phyloP scores from a whole-genome alignment of 768 basidiomycete species.

The Sporobolomyces roseus region DNA sequence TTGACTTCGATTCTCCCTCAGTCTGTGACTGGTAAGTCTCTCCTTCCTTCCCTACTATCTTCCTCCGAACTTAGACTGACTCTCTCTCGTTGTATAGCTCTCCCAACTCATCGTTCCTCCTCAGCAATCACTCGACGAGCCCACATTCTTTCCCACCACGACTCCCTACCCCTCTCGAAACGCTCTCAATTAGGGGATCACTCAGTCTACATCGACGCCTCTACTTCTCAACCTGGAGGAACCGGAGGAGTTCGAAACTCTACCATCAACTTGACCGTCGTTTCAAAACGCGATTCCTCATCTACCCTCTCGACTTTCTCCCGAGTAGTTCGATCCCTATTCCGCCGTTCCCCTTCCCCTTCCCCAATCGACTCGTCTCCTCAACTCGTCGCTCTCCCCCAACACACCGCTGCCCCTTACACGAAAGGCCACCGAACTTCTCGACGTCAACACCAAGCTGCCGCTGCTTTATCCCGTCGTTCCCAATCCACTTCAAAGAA shows the following conservation, averaged over 20 bases:
- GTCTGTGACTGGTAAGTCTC: slow-evolving; percentile 8
- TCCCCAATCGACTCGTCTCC: neutral
- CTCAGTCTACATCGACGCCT: slow-evolving; percentile 40
- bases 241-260: slow-evolving; percentile 35
- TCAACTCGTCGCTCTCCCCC: neutral
- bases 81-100: slow-evolving; percentile 4
- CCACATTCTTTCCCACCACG: slow-evolving; percentile 24
- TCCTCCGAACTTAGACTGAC: neutral
- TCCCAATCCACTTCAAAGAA: neutral
- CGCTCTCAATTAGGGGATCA: slow-evolving; percentile 30
- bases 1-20: slow-evolving; percentile 10
- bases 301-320: slow-evolving; percentile 26
- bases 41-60: neutral
- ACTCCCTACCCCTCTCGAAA: slow-evolving; percentile 2
- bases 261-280: slow-evolving; percentile 40
- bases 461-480: slow-evolving; percentile 1
- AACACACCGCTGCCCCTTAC: slow-evolving; percentile 17
- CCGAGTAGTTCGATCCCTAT: slow-evolving; percentile 37
- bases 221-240: neutral
- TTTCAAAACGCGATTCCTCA: slow-evolving; percentile 24
- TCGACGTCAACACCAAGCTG: slow-evolving; percentile 13
- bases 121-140: slow-evolving; percentile 22
- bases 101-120: slow-evolving; percentile 25
- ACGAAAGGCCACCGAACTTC: slow-evolving; percentile 17
- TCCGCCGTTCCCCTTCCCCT: slow-evolving; percentile 8